Base-by-base conservation (phyloP, 495 filamentous ascomycete species). In the Collariella sp. region DNA sequence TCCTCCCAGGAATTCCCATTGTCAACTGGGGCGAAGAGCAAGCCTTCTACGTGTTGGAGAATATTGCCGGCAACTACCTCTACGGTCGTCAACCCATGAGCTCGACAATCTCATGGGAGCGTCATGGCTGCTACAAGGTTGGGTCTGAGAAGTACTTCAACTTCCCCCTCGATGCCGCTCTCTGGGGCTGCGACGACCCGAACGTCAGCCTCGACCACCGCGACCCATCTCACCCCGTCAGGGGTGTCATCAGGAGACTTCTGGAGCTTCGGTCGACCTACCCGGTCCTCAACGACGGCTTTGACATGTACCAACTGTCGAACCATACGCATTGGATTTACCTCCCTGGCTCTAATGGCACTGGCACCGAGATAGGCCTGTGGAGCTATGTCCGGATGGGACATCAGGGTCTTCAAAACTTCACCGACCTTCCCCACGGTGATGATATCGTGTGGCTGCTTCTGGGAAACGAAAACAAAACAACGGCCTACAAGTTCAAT, bases 11-110 rank as follows among this genome's bases (percentile, higher is more conserved):
- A 6, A 83, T 85, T 29, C 84, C 84, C 2, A 63, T 83, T 5
- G 61, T 86, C 19, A 56, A 80, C 5, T 88, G 80, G 79, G 84
- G 84, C 16, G 84, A 88, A 60, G 84, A 88, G 58, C 84, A 88
- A 60, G 79, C 74, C 7, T 83, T 84, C 47, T 85, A 88, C 50
- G 70, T 84, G 5, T 57, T 87, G 13, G 84, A 87, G 61, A 85
- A 78, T 48, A 82, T 81, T 5, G 83, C 83, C 11, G 65, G 68
- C 46, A 85, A 87, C 61, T 88, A 88, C 62, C 73, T 88, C 44
- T 87, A 81, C 58, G 84, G 84, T 4, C 78, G 84, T 50, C 78
- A 81, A 58, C 67, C 84, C 0, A 85, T 88, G 80, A 76, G 77
- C 18, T 77, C 80, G 18, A 70, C 77, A 79, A 16, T 70, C 77